These are phyloP conservation scores for Batkoa obscura DNA, from an alignment of 371 early-diverging fungal genomes.

Conservation along the genomic window DNA sequence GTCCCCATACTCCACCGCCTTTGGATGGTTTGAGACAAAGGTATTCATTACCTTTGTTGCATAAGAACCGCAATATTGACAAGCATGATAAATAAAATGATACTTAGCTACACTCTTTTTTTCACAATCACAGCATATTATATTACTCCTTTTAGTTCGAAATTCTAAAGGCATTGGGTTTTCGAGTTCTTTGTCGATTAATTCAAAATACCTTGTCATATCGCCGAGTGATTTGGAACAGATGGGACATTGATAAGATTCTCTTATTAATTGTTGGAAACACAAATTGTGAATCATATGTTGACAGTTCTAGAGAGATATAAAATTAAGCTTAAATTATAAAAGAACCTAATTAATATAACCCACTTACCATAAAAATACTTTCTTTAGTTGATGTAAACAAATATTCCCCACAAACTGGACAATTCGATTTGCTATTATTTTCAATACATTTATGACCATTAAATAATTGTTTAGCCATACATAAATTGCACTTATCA, in stretches of 20 bases:
- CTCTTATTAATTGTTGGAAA: conserved; percentile 58
- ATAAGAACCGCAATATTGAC: conserved; percentile 65
- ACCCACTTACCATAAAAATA: conserved; percentile 74
- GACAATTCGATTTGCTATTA: conserved; percentile 81
- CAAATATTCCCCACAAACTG: conserved; percentile 94
- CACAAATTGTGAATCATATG: conserved; percentile 90
- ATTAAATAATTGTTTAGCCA: conserved; percentile 45
- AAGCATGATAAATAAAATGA: conserved; percentile 93
- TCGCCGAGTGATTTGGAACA: conserved; percentile 86
- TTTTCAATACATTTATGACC: conserved; percentile 88
- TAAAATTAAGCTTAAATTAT: too few species aligned
- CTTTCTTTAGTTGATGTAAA: conserved; percentile 67
- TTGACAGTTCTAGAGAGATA: conserved; percentile 85
- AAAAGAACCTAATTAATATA: too few species aligned
- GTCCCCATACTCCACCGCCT: too few species aligned
- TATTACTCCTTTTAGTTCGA: conserved; percentile 33
- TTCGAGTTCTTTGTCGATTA: conserved; percentile 63
- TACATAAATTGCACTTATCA: conserved; percentile 82
- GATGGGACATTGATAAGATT: conserved; percentile 89
- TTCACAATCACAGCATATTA: conserved; percentile 95
- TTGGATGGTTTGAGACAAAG: background rate
- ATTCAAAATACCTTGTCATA: conserved; percentile 59
- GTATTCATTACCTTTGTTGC: conserved; percentile 78
- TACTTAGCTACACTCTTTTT: conserved; percentile 55
- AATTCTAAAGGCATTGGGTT: conserved; percentile 89